Percentiles rank a stretch among this genome's conserved stretches.
Conservation (phyloP, 2,329 filamentous ascomycete genomes). For the Rosellinia necatrix region DNA sequence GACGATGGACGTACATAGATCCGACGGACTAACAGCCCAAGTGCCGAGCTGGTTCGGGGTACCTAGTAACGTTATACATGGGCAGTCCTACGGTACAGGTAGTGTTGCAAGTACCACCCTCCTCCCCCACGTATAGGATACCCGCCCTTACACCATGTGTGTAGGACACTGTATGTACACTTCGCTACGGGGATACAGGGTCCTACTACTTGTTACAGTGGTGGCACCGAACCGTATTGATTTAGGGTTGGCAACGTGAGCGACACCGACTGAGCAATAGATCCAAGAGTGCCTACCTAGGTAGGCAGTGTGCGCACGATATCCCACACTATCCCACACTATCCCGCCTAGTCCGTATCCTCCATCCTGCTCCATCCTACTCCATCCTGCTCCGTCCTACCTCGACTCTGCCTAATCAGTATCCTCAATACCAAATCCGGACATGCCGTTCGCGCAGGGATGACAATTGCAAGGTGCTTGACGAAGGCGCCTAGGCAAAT, state of each 20-base stretch:
- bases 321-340: no score
- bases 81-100: background rate
- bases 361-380: background rate
- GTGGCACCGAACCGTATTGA: no score
- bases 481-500: background rate
- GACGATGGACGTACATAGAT: background rate
- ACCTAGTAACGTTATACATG: background rate
- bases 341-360: background rate
- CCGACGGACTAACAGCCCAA: background rate
- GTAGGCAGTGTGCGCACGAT: no score
- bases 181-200: no score
- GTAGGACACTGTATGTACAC: no score
- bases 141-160: no score
- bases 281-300: no score
- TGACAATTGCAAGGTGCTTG: background rate
- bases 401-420: no score
- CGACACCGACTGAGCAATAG: no score
- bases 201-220: no score
- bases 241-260: no score
- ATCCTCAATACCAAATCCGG: background rate
- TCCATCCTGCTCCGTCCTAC: background rate
- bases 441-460: background rate
- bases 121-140: no score
- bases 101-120: background rate
- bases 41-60: background rate